A percentile compares a stretch with the other conserved stretches of the same genome.
phyloP scores from a whole-genome alignment of 106 monocot genomes.

The Phalaenopsis equestris region DNA sequence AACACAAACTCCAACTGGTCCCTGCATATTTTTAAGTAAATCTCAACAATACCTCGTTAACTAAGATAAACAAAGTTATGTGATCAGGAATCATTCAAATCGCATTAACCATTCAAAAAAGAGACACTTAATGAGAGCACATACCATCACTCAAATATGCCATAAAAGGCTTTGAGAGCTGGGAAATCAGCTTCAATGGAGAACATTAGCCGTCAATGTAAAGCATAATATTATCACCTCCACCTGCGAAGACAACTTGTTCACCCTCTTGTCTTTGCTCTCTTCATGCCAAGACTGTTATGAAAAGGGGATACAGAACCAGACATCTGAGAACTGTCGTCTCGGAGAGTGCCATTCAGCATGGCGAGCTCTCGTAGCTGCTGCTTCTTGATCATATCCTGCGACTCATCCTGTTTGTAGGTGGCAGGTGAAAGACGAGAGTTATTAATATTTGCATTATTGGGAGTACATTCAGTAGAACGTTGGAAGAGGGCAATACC shows the following conservation, averaged over 20 bases:
- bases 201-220: background rate
- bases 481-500: constrained; percentile 29
- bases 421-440: background rate
- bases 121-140: no score
- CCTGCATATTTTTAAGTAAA: constrained; percentile 1
- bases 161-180: background rate
- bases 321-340: constrained; percentile 61
- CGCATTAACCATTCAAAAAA: background rate
- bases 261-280: constrained; percentile 82
- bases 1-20: background rate
- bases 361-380: constrained; percentile 90
- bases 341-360: constrained; percentile 84
- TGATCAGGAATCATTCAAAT: background rate
- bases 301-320: constrained; percentile 85
- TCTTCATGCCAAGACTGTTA: constrained; percentile 81
- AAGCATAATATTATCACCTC: background rate
- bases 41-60: background rate
- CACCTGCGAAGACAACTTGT: background rate
- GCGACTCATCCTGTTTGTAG: constrained; percentile 77
- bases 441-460: background rate
- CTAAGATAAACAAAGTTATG: background rate
- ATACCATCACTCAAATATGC: no score
- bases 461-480: background rate
- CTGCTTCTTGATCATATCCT: constrained; percentile 92
- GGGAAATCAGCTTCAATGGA: background rate